phyloP scores from a whole-genome alignment of 768 basidiomycete species.

The Tylopilus sp. region DNA sequence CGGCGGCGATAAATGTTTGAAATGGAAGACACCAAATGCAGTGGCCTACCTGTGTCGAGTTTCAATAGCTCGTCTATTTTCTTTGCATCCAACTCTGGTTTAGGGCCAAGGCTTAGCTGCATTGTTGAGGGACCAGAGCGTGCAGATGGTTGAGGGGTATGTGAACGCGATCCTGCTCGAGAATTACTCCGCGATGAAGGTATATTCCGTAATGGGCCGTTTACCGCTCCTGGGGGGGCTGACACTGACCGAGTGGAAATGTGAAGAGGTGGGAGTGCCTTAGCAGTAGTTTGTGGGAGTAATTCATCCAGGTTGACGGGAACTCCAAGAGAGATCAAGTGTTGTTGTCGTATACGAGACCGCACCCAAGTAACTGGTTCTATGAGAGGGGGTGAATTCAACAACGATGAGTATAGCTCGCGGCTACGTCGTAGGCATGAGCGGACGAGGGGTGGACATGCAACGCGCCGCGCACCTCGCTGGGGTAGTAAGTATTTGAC shows the following conservation, averaged over 20 bases:
- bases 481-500: slow-evolving; percentile 71
- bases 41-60: slow-evolving; percentile 59
- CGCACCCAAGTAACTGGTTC: slow-evolving; percentile 94
- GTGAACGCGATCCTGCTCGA: slow-evolving; percentile 48
- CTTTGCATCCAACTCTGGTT: slow-evolving; percentile 66
- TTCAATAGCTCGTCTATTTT: slow-evolving; percentile 66
- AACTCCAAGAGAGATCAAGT: slow-evolving; percentile 87
- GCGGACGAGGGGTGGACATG: slow-evolving; percentile 22
- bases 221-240: slow-evolving; percentile 65
- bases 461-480: slow-evolving; percentile 53
- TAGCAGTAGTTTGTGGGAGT: slow-evolving; percentile 60
- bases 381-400: slow-evolving; percentile 69
- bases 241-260: slow-evolving; percentile 82
- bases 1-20: slow-evolving; percentile 2
- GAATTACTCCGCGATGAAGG: slow-evolving; percentile 41
- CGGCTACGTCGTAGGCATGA: slow-evolving; percentile 50
- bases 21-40: background rate
- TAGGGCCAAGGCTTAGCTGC: slow-evolving; percentile 63
- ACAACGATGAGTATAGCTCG: slow-evolving; percentile 66
- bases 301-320: slow-evolving; percentile 96
- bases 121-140: slow-evolving; percentile 29
- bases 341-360: slow-evolving; percentile 85
- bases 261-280: slow-evolving; percentile 72
- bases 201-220: slow-evolving; percentile 29
- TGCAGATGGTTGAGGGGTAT: slow-evolving; percentile 42